These are phyloP conservation scores for Claviceps cyperi DNA, from an alignment of 2,329 filamentous ascomycete genomes.

Conservation along the genomic window DNA sequence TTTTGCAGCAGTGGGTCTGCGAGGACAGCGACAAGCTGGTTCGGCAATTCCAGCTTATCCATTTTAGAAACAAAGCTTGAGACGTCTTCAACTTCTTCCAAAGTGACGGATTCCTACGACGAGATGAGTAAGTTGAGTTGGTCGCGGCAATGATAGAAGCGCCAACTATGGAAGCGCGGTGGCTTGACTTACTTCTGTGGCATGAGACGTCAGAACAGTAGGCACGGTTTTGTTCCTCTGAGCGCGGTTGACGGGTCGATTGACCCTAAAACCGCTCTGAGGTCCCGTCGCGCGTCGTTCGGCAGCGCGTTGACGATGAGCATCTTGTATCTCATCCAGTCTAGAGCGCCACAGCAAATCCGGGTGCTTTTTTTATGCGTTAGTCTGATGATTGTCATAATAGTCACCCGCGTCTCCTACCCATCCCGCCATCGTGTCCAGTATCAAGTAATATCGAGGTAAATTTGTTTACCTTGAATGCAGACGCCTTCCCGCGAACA, in stretches of 20 bases:
- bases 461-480: slow-evolving; percentile 36
- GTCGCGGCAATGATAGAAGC: background rate
- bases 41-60: slow-evolving; percentile 67
- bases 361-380: slow-evolving; percentile 38
- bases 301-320: slow-evolving; percentile 33
- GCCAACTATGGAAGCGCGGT: background rate
- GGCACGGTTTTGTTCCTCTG: slow-evolving; percentile 37
- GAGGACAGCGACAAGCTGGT: slow-evolving; percentile 65
- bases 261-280: slow-evolving; percentile 46
- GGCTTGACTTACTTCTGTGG: slow-evolving; percentile 40
- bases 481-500: slow-evolving; percentile 43
- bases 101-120: slow-evolving; percentile 41
- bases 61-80: slow-evolving; percentile 56
- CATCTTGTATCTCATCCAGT: slow-evolving; percentile 51
- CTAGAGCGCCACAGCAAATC: slow-evolving; percentile 59
- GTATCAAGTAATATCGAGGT: background rate
- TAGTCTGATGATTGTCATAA: background rate
- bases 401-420: background rate
- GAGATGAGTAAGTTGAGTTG: background rate
- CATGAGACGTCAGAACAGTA: slow-evolving; percentile 58
- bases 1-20: slow-evolving; percentile 69
- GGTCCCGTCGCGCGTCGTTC: slow-evolving; percentile 21
- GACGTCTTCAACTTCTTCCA: slow-evolving; percentile 67
- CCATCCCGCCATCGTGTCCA: background rate
- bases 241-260: slow-evolving; percentile 26